Base-by-base conservation (phyloP, 768 basidiomycete species). In the Lentinula detonsa region DNA sequence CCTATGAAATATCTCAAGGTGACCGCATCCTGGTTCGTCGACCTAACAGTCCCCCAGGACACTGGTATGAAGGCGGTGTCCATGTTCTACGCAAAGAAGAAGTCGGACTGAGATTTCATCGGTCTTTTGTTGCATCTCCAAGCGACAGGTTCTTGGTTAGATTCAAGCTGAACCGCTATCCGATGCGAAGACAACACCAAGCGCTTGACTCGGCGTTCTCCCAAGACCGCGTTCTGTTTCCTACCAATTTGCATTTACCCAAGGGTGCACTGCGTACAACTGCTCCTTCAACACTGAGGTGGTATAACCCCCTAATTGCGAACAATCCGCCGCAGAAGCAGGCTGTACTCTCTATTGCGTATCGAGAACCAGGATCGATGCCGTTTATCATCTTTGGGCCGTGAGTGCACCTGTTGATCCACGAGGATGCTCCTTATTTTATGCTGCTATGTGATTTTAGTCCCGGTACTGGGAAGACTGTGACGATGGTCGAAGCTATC, bases 381-480 rank as follows among this genome's bases (percentile, higher is more conserved):
- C 86, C 85, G 0, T 87, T 87, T 64, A 70, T 85, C 13, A 73
- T 87, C 15, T 87, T 84, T 68, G 86, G 85, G 18, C 85, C 86
- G 83, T 85, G 68, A 69, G 85, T 72, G 1, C 1, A 31, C 16
- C 34, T 8, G 48, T 23, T 53, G 1, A 15, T 9, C 28, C 28
- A 28, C 28, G n/a, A 13, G 5, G 23, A 35, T 28, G 6, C 40
- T 1, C 33, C 45, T 35, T 21, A 18, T 4, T 28, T 34, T 64
- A 23, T 28, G 53, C 49, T n/a, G 16, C 13, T 48, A 48, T 62
- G 33, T 28, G 28, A 28, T 28, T 54, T 4, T 59, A 85, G 84
- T 10, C 84, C 84, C 4, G 84, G 85, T 6, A 88, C 87, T 0
- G 87, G 87, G 1, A 88, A 88, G 70, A 88, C 86, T 0, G 78